These are phyloP conservation scores for Psilocybe subaeruginosa DNA, from an alignment of 768 basidiomycete species.

Conservation along the genomic window DNA sequence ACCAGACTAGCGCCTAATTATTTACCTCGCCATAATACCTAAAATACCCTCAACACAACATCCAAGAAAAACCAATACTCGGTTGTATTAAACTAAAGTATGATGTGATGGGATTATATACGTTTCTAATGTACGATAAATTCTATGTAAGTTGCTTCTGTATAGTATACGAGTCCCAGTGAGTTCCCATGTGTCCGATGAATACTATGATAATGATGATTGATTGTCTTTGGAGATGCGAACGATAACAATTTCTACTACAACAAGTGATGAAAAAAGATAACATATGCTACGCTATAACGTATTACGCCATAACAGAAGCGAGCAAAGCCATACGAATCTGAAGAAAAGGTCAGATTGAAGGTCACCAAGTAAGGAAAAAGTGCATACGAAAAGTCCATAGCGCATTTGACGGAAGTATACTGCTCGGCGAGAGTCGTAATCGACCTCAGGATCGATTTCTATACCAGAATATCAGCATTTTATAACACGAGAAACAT, in stretches of 20 bases:
- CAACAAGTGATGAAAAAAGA: not conserved
- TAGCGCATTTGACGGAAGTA: slow-evolving; percentile 99
- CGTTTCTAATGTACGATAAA: not conserved
- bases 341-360: not conserved
- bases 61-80: not conserved
- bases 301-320: slow-evolving; percentile 14
- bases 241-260: not conserved
- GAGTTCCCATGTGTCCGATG: not conserved
- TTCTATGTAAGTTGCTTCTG: not conserved
- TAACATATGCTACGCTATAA: not conserved
- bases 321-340: slow-evolving; percentile 18
- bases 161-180: not conserved
- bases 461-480: slow-evolving; percentile 50
- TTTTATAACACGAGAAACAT: slow-evolving; percentile 9
- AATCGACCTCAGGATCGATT: slow-evolving; percentile 99
- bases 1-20: too few relatives aligned
- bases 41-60: too few relatives aligned
- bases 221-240: not conserved
- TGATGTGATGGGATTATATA: not conserved
- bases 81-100: not conserved
- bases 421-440: slow-evolving; percentile 89
- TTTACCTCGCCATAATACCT: too few relatives aligned
- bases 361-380: not conserved
- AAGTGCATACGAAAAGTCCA: slow-evolving; percentile 85
- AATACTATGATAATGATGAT: not conserved